Percentiles rank a stretch among this genome's conserved stretches.
Conservation (phyloP, 768 basidiomycete genomes). For the Collybia mongolica region DNA sequence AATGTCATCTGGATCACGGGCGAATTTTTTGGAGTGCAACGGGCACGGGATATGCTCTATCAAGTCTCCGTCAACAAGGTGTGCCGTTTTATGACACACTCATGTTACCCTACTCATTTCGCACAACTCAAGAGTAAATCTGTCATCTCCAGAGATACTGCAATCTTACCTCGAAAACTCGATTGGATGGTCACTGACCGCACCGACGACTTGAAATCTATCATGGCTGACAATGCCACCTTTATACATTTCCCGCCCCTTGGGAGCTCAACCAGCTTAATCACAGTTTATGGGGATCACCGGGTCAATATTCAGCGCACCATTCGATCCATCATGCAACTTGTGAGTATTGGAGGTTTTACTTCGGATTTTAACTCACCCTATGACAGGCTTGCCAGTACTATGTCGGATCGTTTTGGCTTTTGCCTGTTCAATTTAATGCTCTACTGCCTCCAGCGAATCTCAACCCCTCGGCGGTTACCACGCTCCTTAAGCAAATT, state of each 20-base stretch:
- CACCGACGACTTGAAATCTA: constrained; percentile 85
- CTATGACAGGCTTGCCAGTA: constrained; percentile 81
- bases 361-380: constrained; percentile 5
- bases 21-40: constrained; percentile 94
- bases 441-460: constrained; percentile 81
- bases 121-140: constrained; percentile 67
- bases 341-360: constrained; percentile 53
- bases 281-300: constrained; percentile 92
- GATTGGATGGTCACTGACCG: constrained; percentile 99
- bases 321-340: constrained; percentile 90
- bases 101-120: constrained; percentile 1
- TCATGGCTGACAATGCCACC: constrained; percentile 96
- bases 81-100: constrained; percentile 17
- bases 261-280: constrained; percentile 89
- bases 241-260: constrained; percentile 93
- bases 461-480: constrained; percentile 79
- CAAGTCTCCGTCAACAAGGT: constrained; percentile 88
- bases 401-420: constrained; percentile 97
- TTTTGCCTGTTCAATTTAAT: constrained; percentile 91
- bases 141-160: constrained; percentile 89
- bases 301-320: constrained; percentile 93
- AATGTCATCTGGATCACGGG: constrained; percentile 96
- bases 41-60: constrained; percentile 93
- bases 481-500: constrained; percentile 83
- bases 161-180: constrained; percentile 92